These are phyloP conservation scores for Microsporum ferrugineum DNA, from an alignment of 2,329 filamentous ascomycete genomes.

Conservation along the genomic window DNA sequence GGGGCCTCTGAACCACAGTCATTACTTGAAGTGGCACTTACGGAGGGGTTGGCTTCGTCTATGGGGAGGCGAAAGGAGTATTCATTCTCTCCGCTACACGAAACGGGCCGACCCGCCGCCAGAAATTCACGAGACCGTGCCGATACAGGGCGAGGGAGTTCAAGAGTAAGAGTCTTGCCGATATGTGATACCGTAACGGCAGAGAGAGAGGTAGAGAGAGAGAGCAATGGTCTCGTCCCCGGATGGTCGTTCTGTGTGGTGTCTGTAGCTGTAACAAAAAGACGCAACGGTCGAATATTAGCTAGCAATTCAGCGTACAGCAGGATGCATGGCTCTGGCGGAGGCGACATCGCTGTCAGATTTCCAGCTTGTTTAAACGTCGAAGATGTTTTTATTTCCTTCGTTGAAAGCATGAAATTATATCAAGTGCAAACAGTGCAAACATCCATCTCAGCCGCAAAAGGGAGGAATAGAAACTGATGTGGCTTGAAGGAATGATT, in stretches of 20 bases:
- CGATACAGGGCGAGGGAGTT: conserved; percentile 35
- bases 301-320: conserved; percentile 51
- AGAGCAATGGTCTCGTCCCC: conserved; percentile 17
- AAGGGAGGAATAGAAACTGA: not conserved
- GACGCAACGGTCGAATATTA: conserved; percentile 49
- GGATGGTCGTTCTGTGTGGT: not conserved
- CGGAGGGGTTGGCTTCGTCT: conserved; percentile 24
- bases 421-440: conserved; percentile 8
- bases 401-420: not conserved
- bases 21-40: conserved; percentile 6
- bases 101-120: not conserved
- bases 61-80: conserved; percentile 45
- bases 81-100: conserved; percentile 28
- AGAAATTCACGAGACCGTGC: conserved; percentile 18
- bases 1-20: conserved; percentile 25
- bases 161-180: conserved; percentile 31
- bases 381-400: not conserved
- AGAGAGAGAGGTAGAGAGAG: conserved; percentile 27
- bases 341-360: not conserved
- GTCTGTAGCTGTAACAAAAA: conserved; percentile 41
- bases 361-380: not conserved
- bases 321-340: conserved; percentile 18
- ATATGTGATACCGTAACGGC: conserved; percentile 24
- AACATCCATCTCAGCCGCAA: not conserved
- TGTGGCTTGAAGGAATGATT: not conserved